A percentile compares a stretch with the other conserved stretches of the same genome.
phyloP scores from a whole-genome alignment of 768 basidiomycete genomes.

The Russula lepida region DNA sequence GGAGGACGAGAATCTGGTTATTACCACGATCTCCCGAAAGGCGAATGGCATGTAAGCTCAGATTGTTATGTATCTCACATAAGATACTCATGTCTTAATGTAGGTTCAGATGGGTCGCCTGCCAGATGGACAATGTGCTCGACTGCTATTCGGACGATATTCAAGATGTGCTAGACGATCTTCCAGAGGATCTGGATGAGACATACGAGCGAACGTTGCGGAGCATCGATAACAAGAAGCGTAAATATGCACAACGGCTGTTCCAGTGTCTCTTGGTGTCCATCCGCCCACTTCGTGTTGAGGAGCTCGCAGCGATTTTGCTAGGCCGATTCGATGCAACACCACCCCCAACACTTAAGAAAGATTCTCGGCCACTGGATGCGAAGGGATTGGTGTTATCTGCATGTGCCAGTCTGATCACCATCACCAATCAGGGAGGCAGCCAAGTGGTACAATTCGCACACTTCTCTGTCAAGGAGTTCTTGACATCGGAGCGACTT shows the following conservation, averaged over 20 bases:
- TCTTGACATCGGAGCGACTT: constrained; percentile 6
- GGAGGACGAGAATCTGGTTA: no score
- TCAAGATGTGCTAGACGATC: neutral
- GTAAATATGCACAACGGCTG: no score
- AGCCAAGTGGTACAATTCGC: constrained; percentile 2
- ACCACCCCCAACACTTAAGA: neutral
- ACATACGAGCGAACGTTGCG: no score
- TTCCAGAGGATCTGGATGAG: neutral
- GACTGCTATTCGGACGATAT: neutral
- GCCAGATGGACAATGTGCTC: constrained; percentile 1
- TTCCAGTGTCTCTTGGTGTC: no score
- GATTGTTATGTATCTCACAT: neutral
- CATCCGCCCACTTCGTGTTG: no score
- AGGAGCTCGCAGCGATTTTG: constrained; percentile 5
- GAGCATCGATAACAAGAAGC: no score
- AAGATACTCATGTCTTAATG: neutral
- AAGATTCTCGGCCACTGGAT: neutral
- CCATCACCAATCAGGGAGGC: neutral
- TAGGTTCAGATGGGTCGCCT: constrained; percentile 6
- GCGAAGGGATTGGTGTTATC: constrained; percentile 1
- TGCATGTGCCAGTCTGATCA: constrained; percentile 1
- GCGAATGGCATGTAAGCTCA: no score
- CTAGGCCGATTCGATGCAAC: neutral
- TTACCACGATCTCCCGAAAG: no score
- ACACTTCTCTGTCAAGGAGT: constrained; percentile 14